Evolutionary conservation across 148 eudicot species (phyloP), one percentile per base, ranked within the genome.

Genomic region (Tetragonia tetragonoides): DNA sequence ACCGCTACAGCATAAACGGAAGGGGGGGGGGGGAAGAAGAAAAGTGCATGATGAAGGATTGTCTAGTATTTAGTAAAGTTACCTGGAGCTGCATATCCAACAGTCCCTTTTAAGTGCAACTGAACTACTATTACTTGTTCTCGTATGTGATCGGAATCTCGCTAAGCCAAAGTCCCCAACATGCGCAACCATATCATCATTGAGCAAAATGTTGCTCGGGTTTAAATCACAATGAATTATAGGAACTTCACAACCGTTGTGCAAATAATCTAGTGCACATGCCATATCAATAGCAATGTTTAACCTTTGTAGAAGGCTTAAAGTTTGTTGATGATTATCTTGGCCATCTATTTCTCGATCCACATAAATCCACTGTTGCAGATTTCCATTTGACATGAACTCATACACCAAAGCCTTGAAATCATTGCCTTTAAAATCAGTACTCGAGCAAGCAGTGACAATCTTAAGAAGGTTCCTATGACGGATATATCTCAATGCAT

Each of bases 51-150:
- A 49, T 14, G 12, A 49, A 49, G 14, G 7, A 7, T 8, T 6
- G 12, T 49, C 3, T n/a, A n/a, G n/a, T n/a, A n/a, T n/a, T 2
- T 60, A 1, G 10, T n/a, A n/a, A 60, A 60, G 28, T 60, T 79
- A 79, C 83, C 80, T 79, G 80, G 80, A 62, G 80, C 73, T 10
- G 73, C 75, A 68, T 83, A 83, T 3, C 85, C 86, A 60, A 80
- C n/a, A 0, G 80, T 76, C 18, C 86, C 83, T 64, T 44, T 44
- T 72, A 8, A 80, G 44, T 46, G 64, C 83, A 67, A 51, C n/a
- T 76, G 86, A 79, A 53, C 74, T 79, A 7, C 47, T 57, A 23
- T 72, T 73, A n/a, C 73, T 8, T 59, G 51, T 47, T 16, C 51
- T 34, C 2, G 79, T 18, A 18, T 42, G 11, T 10, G 51, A 7